Percentiles rank a stretch among this genome's conserved stretches.
Evolutionary conservation across 2,329 filamentous ascomycete genomes (phyloP).

Genomic region (Neocatenulostroma microsporum): DNA sequence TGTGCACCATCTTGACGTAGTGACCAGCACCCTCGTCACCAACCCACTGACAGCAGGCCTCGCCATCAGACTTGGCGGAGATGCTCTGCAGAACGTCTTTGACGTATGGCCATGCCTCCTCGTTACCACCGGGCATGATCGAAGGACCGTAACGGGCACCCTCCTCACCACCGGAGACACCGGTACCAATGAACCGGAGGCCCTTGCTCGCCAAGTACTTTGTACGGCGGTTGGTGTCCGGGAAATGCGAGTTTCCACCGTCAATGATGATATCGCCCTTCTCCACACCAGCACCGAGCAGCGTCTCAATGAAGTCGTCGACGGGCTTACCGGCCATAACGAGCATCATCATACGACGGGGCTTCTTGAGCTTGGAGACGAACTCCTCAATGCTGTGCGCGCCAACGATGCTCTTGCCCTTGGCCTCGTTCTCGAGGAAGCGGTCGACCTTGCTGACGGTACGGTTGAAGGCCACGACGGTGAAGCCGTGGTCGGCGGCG

Average conservation of each 20-base stretch:
- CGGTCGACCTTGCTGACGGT: constrained; percentile 96
- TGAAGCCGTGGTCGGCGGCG: constrained; percentile 63
- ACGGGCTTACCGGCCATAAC: constrained; percentile 98
- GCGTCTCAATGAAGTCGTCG: constrained; percentile 96
- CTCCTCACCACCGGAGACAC: constrained; percentile 99
- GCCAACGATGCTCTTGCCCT: constrained; percentile 85
- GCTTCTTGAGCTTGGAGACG: constrained; percentile 90
- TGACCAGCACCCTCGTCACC: constrained; percentile 98
- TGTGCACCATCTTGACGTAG: constrained; percentile 99
- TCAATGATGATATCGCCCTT: constrained; percentile 97
- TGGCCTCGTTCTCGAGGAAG: constrained; percentile 39
- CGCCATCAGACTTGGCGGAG: constrained; percentile 91
- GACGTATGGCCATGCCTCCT: constrained; percentile 95
- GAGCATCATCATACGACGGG: constrained; percentile 94
- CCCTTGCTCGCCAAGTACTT: constrained; percentile 80
- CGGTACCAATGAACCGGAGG: constrained; percentile 90
- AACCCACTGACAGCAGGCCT: constrained; percentile 99
- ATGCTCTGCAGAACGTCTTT: constrained; percentile 99
- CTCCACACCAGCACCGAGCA: constrained; percentile 64
- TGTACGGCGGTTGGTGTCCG: constrained; percentile 95
- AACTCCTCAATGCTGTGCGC: constrained; percentile 94
- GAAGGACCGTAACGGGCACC: constrained; percentile 96
- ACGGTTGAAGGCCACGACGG: constrained; percentile 96
- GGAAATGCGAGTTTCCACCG: constrained; percentile 98
- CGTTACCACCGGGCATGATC: constrained; percentile 97